Percentiles rank a stretch among this genome's conserved stretches.
phyloP scores from a whole-genome alignment of 2,329 filamentous ascomycete species.

The Thelonectria discophora region DNA sequence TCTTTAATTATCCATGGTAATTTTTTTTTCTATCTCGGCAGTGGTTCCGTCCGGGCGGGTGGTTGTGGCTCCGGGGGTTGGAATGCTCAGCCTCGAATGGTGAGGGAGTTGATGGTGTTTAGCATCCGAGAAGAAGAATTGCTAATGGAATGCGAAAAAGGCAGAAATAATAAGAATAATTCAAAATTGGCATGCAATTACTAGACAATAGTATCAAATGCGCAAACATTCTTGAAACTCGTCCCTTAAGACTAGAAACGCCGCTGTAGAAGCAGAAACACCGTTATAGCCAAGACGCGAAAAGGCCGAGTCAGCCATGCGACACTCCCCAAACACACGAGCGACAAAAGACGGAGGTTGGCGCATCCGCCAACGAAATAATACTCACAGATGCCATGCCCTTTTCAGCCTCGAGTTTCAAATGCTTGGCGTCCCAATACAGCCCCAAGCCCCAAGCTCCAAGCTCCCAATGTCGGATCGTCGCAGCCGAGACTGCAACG shows the following conservation, averaged over 20 bases:
- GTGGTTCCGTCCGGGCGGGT: neutral
- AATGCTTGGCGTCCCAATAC: neutral
- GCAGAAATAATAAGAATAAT: too few relatives aligned
- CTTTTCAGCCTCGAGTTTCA: conserved; percentile 19
- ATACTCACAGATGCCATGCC: too few relatives aligned
- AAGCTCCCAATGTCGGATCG: neutral
- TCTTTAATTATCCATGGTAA: too few relatives aligned
- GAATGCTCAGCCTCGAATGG: neutral
- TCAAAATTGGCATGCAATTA: too few relatives aligned
- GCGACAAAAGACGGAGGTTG: neutral
- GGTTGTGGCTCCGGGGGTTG: neutral
- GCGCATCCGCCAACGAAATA: neutral
- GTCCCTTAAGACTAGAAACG: too few relatives aligned
- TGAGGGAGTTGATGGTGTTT: too few relatives aligned
- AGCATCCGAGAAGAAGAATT: too few relatives aligned
- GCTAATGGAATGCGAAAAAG: too few relatives aligned
- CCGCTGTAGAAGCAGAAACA: too few relatives aligned
- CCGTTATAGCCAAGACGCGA: neutral
- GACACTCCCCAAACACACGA: neutral
- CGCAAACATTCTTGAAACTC: too few relatives aligned
- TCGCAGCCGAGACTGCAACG: conserved; percentile 29
- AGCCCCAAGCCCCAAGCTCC: too few relatives aligned
- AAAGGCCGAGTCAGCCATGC: neutral
- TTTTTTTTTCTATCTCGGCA: conserved; percentile 1
- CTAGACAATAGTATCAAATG: too few relatives aligned